Evolutionary conservation across 2,329 filamentous ascomycete genomes (phyloP).

Genomic region (Calonectria ilicicola): DNA sequence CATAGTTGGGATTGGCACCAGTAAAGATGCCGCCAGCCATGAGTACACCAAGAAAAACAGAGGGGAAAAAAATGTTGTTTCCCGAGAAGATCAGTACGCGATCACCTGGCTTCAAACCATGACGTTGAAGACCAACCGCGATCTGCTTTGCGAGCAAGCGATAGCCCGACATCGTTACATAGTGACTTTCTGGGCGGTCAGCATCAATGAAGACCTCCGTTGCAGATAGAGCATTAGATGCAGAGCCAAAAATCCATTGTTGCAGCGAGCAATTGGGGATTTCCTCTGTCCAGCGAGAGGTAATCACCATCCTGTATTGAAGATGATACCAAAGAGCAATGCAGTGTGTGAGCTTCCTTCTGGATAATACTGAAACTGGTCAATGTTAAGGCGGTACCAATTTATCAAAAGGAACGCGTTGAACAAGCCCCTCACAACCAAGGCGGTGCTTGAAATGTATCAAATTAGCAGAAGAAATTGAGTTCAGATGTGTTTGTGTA

Average conservation of each 20-base stretch:
- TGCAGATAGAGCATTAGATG: conserved; percentile 54
- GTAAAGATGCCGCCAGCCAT: conserved; percentile 85
- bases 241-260: conserved; percentile 66
- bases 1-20: conserved; percentile 77
- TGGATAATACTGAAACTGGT: background rate
- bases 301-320: conserved; percentile 54
- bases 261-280: conserved; percentile 64
- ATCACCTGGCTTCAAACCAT: conserved; percentile 75
- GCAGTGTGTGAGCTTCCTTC: background rate
- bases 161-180: conserved; percentile 72
- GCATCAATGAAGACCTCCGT: conserved; percentile 70
- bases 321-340: background rate
- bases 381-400: too few species aligned
- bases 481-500: too few species aligned
- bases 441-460: too few species aligned
- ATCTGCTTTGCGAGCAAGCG: conserved; percentile 79
- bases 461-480: too few species aligned
- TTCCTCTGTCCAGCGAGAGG: conserved; percentile 57
- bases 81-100: conserved; percentile 79
- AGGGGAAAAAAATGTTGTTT: conserved; percentile 81
- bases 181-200: conserved; percentile 73
- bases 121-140: conserved; percentile 73
- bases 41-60: conserved; percentile 76
- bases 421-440: background rate
- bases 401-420: background rate